Evolutionary conservation across 2,329 filamentous ascomycete species (phyloP), one percentile per base, ranked within the genome.

Genomic region (Aspergillus phoenicis): DNA sequence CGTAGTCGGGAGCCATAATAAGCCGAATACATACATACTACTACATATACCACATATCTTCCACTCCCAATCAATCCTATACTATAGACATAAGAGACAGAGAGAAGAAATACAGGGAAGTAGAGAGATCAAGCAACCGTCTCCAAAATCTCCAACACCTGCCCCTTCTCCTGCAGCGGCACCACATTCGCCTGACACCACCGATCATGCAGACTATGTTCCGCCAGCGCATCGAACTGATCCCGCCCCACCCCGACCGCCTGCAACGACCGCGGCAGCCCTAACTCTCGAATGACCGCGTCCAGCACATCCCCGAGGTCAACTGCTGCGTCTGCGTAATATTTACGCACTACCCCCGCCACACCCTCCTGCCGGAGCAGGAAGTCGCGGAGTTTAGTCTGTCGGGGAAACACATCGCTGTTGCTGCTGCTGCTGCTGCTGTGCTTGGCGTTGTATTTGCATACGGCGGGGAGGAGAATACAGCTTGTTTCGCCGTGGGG

Each of bases 401-500:
- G 83, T 17, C 78, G 72, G 11, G 11, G 10, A 36, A 11, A 5
- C 11, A 36, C 11, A 36, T 36, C 5, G 5, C 33, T 36, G 33
- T 4, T 30, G 4, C 28, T 26, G 24, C 8, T 77, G 4, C 28
- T 26, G 24, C 8, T 77, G 2, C 77, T 76, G 5, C 78, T 78
- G 52, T 78, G 70, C 38, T 68, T 70, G 2, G 76, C 74, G 60
- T 87, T 88, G 67, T 78, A 87, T 67, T 82, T 83, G 68, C 83
- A 83, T 5, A 88, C 84, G 0, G 82, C 79, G 0, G 85, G 84
- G 38, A 83, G 76, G 58, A 85, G 75, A 49, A 83, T 81, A 68
- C 81, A 88, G 65, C 82, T 85, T 28, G 85, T 88, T 70, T 86
- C 84, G 10, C 85, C 85, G 67, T 88, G 85, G 0, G 83, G 81